Conservation (phyloP, 2,329 filamentous ascomycete genomes). For the Colletotrichum sp. region DNA sequence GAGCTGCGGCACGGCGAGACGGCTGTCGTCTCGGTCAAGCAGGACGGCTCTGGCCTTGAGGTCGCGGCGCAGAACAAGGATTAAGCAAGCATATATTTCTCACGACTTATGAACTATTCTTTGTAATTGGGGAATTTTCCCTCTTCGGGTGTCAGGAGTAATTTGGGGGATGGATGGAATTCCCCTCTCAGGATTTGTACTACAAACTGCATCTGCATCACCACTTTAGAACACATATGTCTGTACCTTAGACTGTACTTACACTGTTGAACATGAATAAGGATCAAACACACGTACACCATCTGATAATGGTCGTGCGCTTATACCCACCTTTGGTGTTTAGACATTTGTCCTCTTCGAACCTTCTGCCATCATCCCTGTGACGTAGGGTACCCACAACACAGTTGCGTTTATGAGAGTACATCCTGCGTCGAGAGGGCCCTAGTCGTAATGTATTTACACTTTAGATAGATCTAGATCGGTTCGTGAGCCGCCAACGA, state of each 20-base stretch:
- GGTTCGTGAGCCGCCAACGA: not conserved
- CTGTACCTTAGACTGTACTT: not conserved
- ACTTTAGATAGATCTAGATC: not conserved
- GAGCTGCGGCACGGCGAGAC: slow-evolving; percentile 77
- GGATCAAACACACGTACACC: not conserved
- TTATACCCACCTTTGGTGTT: not conserved
- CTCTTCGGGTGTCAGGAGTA: not conserved
- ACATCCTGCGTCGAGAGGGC: not conserved
- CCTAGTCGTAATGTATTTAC: not conserved
- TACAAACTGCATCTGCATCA: not conserved
- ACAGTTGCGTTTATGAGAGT: not conserved
- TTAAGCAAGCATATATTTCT: not conserved
- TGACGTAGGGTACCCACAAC: not conserved
- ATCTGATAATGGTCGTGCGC: not conserved
- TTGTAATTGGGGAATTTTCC: not conserved
- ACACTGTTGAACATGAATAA: not conserved
- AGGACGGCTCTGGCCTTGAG: slow-evolving; percentile 63
- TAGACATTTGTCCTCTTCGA: not conserved
- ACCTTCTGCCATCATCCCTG: slow-evolving; percentile 7
- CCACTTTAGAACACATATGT: not conserved
- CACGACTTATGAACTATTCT: not conserved
- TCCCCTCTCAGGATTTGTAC: slow-evolving; percentile 1
- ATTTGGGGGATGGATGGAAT: not conserved
- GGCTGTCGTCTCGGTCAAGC: slow-evolving; percentile 73
- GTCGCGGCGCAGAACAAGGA: slow-evolving; percentile 36